Base-by-base conservation (phyloP, 768 basidiomycete species). In the Tulasnella sp. region DNA sequence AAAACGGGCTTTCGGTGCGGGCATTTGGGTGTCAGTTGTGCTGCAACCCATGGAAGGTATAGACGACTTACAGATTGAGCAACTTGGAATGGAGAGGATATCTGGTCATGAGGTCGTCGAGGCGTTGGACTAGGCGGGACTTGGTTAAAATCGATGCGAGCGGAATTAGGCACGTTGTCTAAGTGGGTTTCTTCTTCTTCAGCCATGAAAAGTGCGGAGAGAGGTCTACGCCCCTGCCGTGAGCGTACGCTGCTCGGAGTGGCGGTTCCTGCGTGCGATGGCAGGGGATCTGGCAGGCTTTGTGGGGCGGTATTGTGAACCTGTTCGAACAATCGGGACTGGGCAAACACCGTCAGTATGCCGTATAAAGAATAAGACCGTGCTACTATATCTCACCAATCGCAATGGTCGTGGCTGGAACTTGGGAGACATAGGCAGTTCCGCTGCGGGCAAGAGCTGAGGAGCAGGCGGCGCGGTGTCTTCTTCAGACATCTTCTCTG, bases 261-360 rank as follows among this genome's bases (percentile, higher is more conserved):
- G 9, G 32, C 61, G 11, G 61, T 35, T 1, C 61, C 61, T 4
- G 71, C 10, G 11, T 20, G 39, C 71, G 71, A 35, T 15, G 37
- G 37, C 5, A 35, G 26, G 11, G 44, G 71, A 11, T 40, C 71
- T 7, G 71, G 71, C 37, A 40, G n/a, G 29, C 32, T 72, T 26
- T 72, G 39, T 3, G 71, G 18, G 5, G 75, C 16, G 9, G 75
- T 76, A n/a, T 29, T 76, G 1, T 57, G 44, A 23, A 23, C 57
- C 35, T 75, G 48, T 39, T 75, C 74, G 35, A 75, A 75, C 48
- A 75, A 42, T 61, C 39, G 51, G 35, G 74, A 75, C 74, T 75
- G 20, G 13, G 9, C 46, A 51, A 29, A 55, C 5, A 44, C n/a
- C 23, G 26, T 74, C 42, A 74, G 73, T n/a, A 74, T 6, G n/a